Base-by-base conservation (phyloP, 169 alveolate species). In the Eimeria praecox region DNA sequence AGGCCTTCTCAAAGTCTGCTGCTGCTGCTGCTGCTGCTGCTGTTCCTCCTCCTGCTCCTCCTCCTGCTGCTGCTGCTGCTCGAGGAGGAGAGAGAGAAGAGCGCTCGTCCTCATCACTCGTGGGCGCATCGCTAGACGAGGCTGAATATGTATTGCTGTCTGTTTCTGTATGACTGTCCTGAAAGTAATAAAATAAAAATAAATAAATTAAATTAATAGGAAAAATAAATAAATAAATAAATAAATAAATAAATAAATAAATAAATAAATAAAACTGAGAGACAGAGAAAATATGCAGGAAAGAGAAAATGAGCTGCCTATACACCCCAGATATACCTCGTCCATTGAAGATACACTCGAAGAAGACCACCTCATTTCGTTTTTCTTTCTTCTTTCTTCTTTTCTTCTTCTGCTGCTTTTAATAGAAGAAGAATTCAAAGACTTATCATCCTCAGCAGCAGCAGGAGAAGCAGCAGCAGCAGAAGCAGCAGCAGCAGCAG, bases 21-120 rank as follows among this genome's bases (percentile, higher is more conserved):
- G 82, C 93, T 42, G 44, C 93, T 56, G 44, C 93, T 56, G 78
- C 42, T 30, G 49, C 91, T 0, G 69, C 75, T n/a, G 64, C 91
- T 49, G 87, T 62, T 77, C 62, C 87, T 75, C 49, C 52, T 75
- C 49, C 71, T 46, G n/a, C 90, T 80, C 24, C 89, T 80, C 66
- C 89, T 80, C 40, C 64, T 49, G 49, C 73, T 18, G 90, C 90
- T 49, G 90, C 69, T 82, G 44, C 46, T 49, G 6, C 90, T 18
- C 88, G 18, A 40, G 30, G 88, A 78, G 88, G 62, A 52, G 88
- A 44, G 30, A 71, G 82, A 73, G 83, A 73, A 78, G 82, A 14
- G 64, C 88, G 44, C 6, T 5, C 35, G n/a, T 78, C 64, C 4
- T 40, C 88, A 20, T 78, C 88, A 64, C 88, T 78, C 22, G 27